phyloP scores from a whole-genome alignment of 129 eudicot species.

The Saussurea involucrata region DNA sequence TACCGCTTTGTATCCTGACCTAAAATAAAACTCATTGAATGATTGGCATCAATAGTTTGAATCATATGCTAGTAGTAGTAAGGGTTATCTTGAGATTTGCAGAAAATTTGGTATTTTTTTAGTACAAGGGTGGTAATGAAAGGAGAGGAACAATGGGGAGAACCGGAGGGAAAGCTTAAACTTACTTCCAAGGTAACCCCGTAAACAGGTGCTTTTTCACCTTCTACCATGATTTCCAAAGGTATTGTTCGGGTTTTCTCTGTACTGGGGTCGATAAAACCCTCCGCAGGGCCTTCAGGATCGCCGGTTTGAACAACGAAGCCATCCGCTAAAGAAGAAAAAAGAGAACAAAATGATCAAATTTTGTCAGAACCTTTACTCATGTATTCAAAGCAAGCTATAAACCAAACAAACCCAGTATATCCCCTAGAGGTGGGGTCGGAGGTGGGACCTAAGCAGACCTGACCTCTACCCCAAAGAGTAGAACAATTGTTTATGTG shows the following conservation, averaged over 20 bases:
- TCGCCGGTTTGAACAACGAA: constrained; percentile 99
- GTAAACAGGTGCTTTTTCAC: constrained; percentile 87
- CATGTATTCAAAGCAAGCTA: not conserved
- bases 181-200: constrained; percentile 92
- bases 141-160: not conserved
- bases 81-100: not conserved
- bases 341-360: constrained; percentile 8
- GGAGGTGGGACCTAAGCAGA: too few species aligned
- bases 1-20: not conserved
- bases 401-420: not conserved
- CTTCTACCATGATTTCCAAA: constrained; percentile 83
- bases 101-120: not conserved
- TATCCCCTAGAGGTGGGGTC: not conserved
- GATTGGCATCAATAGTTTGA: not conserved
- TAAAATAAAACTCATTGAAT: not conserved
- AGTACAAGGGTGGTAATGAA: not conserved
- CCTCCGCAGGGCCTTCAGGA: constrained; percentile 98
- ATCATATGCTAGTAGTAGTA: not conserved
- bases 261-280: constrained; percentile 96
- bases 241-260: constrained; percentile 90
- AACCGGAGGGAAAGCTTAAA: not conserved
- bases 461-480: too few species aligned
- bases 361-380: not conserved
- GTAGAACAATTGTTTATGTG: too few species aligned
- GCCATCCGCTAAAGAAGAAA: constrained; percentile 74